These are phyloP conservation scores for Candida montana DNA, from an alignment of 805 yeast genomes.

Conservation along the genomic window DNA sequence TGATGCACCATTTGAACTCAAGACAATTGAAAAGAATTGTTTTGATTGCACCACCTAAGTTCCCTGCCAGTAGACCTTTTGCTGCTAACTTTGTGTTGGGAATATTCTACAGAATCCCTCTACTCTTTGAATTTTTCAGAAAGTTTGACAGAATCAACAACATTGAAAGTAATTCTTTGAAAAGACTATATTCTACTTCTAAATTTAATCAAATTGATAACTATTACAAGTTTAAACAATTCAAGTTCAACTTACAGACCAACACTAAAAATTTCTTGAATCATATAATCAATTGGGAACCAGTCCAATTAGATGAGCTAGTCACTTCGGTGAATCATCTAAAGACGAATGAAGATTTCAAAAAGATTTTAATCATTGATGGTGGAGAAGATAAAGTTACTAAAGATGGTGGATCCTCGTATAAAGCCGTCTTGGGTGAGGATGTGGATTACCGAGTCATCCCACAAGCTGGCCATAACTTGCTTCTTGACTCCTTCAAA, in stretches of 20 bases:
- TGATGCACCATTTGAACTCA: constrained; percentile 16
- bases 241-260: constrained; percentile 22
- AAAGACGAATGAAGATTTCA: not conserved
- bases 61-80: constrained; percentile 8
- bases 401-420: constrained; percentile 18
- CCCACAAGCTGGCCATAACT: constrained; percentile 20
- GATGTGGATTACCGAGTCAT: constrained; percentile 14
- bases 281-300: constrained; percentile 18
- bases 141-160: constrained; percentile 23
- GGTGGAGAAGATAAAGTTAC: constrained; percentile 21
- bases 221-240: constrained; percentile 22
- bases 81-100: constrained; percentile 3
- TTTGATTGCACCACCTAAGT: constrained; percentile 46
- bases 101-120: constrained; percentile 6
- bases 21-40: constrained; percentile 17
- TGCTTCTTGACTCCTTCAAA: constrained; percentile 16
- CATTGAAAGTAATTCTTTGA: constrained; percentile 17
- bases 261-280: constrained; percentile 18
- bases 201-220: constrained; percentile 9
- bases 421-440: constrained; percentile 18
- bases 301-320: constrained; percentile 14
- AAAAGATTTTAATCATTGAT: constrained; percentile 18
- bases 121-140: constrained; percentile 19
- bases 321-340: constrained; percentile 8
- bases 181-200: constrained; percentile 14